These are phyloP conservation scores for Sorghum bicolor DNA, from an alignment of 176 grass and related monocot species.

Conservation along the genomic window DNA sequence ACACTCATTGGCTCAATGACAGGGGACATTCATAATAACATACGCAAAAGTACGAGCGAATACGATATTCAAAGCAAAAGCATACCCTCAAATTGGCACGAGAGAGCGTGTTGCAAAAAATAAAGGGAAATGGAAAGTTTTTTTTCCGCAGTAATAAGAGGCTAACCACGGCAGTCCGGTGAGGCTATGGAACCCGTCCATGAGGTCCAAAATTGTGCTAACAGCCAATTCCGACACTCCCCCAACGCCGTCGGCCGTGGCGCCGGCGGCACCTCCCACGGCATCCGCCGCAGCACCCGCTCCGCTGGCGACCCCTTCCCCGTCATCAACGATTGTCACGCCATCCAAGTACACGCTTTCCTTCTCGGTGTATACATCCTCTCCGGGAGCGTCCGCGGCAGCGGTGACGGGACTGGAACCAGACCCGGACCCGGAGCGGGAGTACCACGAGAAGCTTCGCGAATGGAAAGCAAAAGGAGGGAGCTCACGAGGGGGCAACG, in stretches of 20 bases:
- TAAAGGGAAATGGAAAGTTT: neutral
- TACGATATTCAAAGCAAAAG: neutral
- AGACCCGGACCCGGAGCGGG: neutral
- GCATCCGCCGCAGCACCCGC: constrained; percentile 24
- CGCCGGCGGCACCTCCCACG: constrained; percentile 11
- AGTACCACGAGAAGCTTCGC: constrained; percentile 63
- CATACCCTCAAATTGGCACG: neutral
- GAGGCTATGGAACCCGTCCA: constrained; percentile 66
- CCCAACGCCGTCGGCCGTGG: constrained; percentile 19
- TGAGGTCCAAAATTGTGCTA: constrained; percentile 17
- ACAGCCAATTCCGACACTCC: constrained; percentile 33
- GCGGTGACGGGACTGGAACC: neutral
- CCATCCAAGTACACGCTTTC: neutral
- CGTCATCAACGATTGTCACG: neutral
- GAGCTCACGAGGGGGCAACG: neutral
- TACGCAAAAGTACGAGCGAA: neutral
- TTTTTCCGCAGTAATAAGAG: neutral
- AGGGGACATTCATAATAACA: neutral
- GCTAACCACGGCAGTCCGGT: constrained; percentile 86
- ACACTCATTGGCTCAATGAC: no score
- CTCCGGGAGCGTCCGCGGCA: neutral
- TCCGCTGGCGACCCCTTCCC: constrained; percentile 15
- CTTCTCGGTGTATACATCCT: neutral
- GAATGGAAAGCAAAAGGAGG: constrained; percentile 27
- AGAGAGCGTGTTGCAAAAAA: neutral